Evolutionary conservation across 345 rosid species (phyloP).

Genomic region (Excoecaria agallocha): DNA sequence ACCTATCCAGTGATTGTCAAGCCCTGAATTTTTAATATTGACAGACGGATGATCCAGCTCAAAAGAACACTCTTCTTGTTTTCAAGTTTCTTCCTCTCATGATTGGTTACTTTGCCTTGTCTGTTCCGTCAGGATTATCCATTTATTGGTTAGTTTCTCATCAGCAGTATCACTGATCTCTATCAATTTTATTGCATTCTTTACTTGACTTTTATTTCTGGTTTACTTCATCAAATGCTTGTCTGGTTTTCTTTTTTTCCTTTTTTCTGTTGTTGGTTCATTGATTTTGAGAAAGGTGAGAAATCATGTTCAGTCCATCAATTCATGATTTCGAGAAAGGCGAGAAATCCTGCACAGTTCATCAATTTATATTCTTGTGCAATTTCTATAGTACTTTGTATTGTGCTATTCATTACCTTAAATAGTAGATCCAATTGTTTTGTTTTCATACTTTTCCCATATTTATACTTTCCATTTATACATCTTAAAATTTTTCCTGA

Average conservation of each 20-base stretch:
- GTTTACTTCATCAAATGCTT: not conserved
- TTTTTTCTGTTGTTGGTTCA: not conserved
- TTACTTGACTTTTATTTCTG: not conserved
- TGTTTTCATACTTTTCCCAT: not conserved
- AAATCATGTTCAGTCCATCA: not conserved
- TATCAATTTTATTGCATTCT: not conserved
- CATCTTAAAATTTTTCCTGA: not conserved
- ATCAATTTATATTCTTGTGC: not conserved
- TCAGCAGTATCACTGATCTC: constrained; percentile 11
- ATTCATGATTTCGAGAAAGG: not conserved
- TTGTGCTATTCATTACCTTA: not conserved
- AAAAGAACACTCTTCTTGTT: constrained; percentile 88
- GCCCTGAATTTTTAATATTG: constrained; percentile 20
- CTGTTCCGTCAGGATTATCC: constrained; percentile 97
- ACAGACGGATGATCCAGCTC: constrained; percentile 95
- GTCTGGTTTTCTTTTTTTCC: not conserved
- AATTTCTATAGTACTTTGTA: not conserved
- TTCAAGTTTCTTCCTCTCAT: constrained; percentile 97
- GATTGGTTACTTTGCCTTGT: constrained; percentile 97
- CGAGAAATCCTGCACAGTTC: not conserved
- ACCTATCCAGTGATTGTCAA: constrained; percentile 11
- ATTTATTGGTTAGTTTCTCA: constrained; percentile 83
- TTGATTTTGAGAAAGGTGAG: not conserved
- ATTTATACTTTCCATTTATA: not conserved
- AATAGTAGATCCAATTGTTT: not conserved